Evolutionary conservation across 305 asterid species (phyloP), one percentile per base, ranked within the genome.

Genomic region (Fraxinus albicans): DNA sequence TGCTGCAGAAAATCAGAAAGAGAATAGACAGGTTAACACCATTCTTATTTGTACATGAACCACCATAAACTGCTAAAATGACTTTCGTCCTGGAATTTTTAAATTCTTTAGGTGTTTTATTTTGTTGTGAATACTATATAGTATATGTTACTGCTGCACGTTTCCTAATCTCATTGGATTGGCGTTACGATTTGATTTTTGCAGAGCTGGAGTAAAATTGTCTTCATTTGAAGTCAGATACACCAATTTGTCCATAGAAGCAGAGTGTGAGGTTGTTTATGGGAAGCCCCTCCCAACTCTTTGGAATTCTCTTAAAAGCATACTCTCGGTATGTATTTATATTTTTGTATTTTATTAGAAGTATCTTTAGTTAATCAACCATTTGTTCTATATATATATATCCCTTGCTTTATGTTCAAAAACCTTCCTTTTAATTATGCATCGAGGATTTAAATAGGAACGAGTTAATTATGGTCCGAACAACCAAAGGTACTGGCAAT

Each of bases 141-240:
- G 5, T 19, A 60, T 7, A 21, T 79, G 23, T 79, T 63, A 2
- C 72, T 9, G 33, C 34, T 63, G 6, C 72, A 60, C 70, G 70
- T 60, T 60, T 21, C 27, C 70, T 79, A 34, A 65, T 27, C 35
- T 80, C 72, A 25, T 29, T 33, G 63, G 15, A 34, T 25, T 6
- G 19, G 3, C 4, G 31, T 15, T 78, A 31, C 44, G 17, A 34
- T 74, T 34, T 73, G 17, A 35, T 73, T 88, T 81, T 23, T 81
- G 86, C 81, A 90, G 93, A 76, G 93, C 84, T 81, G 92, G 92
- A 33, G 81, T 88, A 44, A 79, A 83, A 81, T 75, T 89, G 79
- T 76, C 84, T 19, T 25, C 65, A 23, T 19, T 84, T 35, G 84
- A 84, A 34, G 87, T 84, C 27, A 79, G 87, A 38, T 84, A 36